Evolutionary conservation across 495 filamentous ascomycete genomes (phyloP).

Genomic region (Penicillium crystallinum): DNA sequence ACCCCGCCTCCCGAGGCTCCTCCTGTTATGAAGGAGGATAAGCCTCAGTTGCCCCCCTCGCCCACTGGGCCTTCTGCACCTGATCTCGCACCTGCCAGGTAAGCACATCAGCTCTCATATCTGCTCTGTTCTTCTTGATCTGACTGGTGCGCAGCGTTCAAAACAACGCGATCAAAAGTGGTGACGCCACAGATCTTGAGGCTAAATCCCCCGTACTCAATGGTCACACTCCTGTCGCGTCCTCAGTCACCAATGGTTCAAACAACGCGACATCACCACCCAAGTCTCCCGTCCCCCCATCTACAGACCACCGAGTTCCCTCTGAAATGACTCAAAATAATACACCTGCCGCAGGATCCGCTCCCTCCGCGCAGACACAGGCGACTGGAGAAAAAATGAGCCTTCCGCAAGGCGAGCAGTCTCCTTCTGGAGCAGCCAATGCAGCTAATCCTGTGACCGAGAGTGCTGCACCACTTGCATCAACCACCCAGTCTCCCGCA

Average conservation of each 20-base stretch:
- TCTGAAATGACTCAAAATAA: conserved; percentile 4
- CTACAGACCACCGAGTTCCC: conserved; percentile 7
- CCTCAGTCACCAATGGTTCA: conserved; percentile 27
- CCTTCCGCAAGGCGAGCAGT: background rate
- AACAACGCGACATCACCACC: conserved; percentile 28
- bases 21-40: conserved; percentile 40
- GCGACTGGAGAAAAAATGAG: conserved; percentile 4
- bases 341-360: conserved; percentile 1
- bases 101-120: conserved; percentile 10
- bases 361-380: conserved; percentile 9
- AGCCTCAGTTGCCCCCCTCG: conserved; percentile 42
- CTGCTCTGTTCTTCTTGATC: conserved; percentile 2
- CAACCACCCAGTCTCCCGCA: background rate
- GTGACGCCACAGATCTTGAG: conserved; percentile 11
- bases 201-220: conserved; percentile 23
- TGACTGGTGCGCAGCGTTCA: background rate
- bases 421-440: background rate
- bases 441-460: background rate
- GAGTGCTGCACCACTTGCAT: background rate
- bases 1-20: conserved; percentile 46
- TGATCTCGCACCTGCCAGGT: conserved; percentile 27
- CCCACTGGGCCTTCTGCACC: conserved; percentile 34
- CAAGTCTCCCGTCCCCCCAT: conserved; percentile 26
- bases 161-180: conserved; percentile 16
- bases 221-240: conserved; percentile 22